These are phyloP conservation scores for Parietaria judaica DNA, from an alignment of 306 rosid genomes.

Conservation along the genomic window DNA sequence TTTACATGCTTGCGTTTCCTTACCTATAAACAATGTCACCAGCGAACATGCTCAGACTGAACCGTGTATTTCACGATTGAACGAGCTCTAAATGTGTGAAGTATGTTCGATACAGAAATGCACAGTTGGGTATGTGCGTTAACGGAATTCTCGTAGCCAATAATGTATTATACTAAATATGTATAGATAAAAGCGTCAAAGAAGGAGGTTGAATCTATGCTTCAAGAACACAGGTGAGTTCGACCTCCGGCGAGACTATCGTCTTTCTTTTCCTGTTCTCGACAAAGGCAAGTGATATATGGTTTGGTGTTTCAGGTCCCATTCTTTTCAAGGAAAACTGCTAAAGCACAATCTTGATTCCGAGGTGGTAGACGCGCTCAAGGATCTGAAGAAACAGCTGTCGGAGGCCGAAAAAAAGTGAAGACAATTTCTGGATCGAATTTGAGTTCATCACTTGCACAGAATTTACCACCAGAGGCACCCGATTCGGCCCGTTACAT, in stretches of 20 bases:
- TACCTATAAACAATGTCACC: not conserved
- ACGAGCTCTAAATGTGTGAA: too few species aligned
- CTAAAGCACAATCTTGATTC: slow-evolving; percentile 86
- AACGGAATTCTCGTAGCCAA: not conserved
- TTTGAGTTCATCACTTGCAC: not conserved
- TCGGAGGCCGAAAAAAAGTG: slow-evolving; percentile 47
- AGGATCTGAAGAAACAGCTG: slow-evolving; percentile 59
- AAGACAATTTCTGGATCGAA: not conserved
- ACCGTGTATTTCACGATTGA: too few species aligned
- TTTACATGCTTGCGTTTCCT: not conserved
- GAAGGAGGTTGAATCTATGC: slow-evolving; percentile 80
- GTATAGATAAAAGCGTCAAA: slow-evolving; percentile 66
- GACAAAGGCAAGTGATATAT: slow-evolving; percentile 3
- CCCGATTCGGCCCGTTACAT: not conserved
- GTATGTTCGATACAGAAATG: too few species aligned
- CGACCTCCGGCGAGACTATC: slow-evolving; percentile 9
- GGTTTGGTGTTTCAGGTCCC: slow-evolving; percentile 41
- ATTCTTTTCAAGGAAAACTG: slow-evolving; percentile 69
- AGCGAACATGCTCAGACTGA: not conserved
- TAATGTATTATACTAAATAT: not conserved
- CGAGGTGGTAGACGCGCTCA: slow-evolving; percentile 79
- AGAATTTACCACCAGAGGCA: slow-evolving; percentile 8
- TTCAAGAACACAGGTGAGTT: slow-evolving; percentile 74
- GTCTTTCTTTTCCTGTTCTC: slow-evolving; percentile 14
- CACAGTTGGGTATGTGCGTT: too few species aligned